Conservation (phyloP, 106 monocot species). For the Gastrodia elata region DNA sequence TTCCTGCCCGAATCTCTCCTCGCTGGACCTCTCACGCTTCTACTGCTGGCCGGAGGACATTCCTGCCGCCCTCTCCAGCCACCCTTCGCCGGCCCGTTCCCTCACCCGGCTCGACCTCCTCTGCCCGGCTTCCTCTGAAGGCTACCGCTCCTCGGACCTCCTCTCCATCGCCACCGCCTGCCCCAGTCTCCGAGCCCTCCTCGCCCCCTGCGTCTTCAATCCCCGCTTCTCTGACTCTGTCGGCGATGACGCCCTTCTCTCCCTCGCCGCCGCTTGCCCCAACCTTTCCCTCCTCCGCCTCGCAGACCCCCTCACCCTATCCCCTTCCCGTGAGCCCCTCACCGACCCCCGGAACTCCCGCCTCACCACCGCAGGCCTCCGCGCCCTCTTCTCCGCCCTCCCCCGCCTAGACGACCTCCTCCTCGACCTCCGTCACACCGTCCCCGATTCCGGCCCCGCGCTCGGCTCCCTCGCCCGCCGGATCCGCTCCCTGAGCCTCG, state of each 20-base stretch:
- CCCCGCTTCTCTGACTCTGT: constrained; percentile 58
- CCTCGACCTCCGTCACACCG: constrained; percentile 46
- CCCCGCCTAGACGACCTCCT: constrained; percentile 51
- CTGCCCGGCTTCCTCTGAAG: constrained; percentile 36
- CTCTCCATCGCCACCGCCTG: constrained; percentile 30
- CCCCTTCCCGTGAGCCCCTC: constrained; percentile 1
- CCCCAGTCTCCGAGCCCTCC: constrained; percentile 39
- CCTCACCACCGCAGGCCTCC: constrained; percentile 39
- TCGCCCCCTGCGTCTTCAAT: constrained; percentile 66
- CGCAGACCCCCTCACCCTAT: constrained; percentile 33
- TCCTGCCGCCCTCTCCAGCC: constrained; percentile 32
- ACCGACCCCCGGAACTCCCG: constrained; percentile 19
- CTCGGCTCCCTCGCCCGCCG: constrained; percentile 42
- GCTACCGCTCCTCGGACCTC: constrained; percentile 56
- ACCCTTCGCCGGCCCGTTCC: constrained; percentile 16
- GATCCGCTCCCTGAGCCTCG: constrained; percentile 43
- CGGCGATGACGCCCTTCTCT: constrained; percentile 43
- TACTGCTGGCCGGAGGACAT: constrained; percentile 97
- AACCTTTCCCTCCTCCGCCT: constrained; percentile 50
- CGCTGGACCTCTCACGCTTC: constrained; percentile 72
- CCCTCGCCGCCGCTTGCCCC: constrained; percentile 45
- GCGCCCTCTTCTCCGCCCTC: constrained; percentile 32
- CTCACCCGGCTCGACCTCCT: constrained; percentile 52
- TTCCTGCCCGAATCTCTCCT: constrained; percentile 24
- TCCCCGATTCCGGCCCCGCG: constrained; percentile 39